phyloP scores from a whole-genome alignment of 495 filamentous ascomycete species.

The Recurvomyces mirabilis region DNA sequence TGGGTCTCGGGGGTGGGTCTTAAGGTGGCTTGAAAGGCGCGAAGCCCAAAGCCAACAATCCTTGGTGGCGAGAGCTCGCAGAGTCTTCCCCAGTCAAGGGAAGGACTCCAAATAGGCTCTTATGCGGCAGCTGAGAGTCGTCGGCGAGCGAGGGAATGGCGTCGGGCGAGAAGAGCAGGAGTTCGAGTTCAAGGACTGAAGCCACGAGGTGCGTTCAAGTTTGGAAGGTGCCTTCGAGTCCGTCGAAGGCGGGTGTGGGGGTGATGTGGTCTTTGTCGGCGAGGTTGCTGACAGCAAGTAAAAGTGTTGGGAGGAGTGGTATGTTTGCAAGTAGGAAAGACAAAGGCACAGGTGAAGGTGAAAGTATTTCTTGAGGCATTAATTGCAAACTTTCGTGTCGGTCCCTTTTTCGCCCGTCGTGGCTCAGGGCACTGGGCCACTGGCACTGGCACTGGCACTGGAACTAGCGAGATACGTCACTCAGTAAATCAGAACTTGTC shows the following conservation, averaged over 20 bases:
- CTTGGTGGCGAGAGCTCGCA: constrained; percentile 67
- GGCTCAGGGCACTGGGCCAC: too few species aligned
- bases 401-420: too few species aligned
- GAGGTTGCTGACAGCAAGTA: too few species aligned
- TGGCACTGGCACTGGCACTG: too few species aligned
- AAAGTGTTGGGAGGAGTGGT: too few species aligned
- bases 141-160: constrained; percentile 44
- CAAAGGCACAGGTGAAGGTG: too few species aligned
- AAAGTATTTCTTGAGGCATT: too few species aligned
- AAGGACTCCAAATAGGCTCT: constrained; percentile 90
- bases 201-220: constrained; percentile 34
- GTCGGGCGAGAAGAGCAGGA: constrained; percentile 37
- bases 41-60: constrained; percentile 57
- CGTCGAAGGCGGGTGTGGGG: not conserved
- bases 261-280: too few species aligned
- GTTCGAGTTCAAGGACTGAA: constrained; percentile 36
- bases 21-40: constrained; percentile 88
- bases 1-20: constrained; percentile 36
- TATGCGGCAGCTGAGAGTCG: constrained; percentile 94
- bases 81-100: constrained; percentile 92
- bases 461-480: too few species aligned
- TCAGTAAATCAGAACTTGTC: too few species aligned
- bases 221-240: constrained; percentile 2
- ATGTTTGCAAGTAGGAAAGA: too few species aligned
- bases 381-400: too few species aligned